Base-by-base conservation (phyloP, 2,329 filamentous ascomycete genomes). In the Aspergillus candidus region DNA sequence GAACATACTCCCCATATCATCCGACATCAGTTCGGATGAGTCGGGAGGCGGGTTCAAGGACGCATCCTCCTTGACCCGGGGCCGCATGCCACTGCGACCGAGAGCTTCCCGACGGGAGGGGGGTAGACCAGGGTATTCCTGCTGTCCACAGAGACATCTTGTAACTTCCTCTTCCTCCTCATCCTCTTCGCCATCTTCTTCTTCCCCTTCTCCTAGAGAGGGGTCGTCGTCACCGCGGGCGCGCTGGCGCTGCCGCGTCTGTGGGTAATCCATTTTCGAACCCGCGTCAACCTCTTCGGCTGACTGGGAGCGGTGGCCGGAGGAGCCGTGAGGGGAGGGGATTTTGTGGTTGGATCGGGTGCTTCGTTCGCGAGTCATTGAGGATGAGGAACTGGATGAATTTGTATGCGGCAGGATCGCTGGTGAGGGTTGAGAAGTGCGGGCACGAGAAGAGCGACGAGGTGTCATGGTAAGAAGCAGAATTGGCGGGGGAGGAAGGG, bases 1-100 rank as follows among this genome's bases (percentile, higher is more conserved):
- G 69, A 96, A 98, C 69, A 97, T 85, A 41, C 90, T 91, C 35
- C 91, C 93, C 54, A 91, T 78, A 53, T 97, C 91, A 59, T 95
- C 89, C 29, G 83, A 80, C 51, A 88, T 75, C 51, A 73, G 60
- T 48, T 77, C 74, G 48, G 72, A 82, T 72, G 71, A 82, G 70
- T 65, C 75, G 67, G 66, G 76, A 69, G 70, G 81, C 70, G 63
- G 77, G 69, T 57, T 82, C 74, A 51, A 74, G 65, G 58, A 80
- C 74, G 60, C 74, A 46, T 78, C 75, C 47, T 80, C 76, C 55
- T 80, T 81, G 49, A 75, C 61, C 35, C 69, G 51, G 15, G 71
- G 64, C 50, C 76, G 77, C 41, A 69, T 63, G 52, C 76, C 73
- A 43, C 76, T 73, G 52, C 83, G 77, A 57, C 79, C 76, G 44